Base-by-base conservation (phyloP, 441 rosid genomes). In the Capsella rubella region DNA sequence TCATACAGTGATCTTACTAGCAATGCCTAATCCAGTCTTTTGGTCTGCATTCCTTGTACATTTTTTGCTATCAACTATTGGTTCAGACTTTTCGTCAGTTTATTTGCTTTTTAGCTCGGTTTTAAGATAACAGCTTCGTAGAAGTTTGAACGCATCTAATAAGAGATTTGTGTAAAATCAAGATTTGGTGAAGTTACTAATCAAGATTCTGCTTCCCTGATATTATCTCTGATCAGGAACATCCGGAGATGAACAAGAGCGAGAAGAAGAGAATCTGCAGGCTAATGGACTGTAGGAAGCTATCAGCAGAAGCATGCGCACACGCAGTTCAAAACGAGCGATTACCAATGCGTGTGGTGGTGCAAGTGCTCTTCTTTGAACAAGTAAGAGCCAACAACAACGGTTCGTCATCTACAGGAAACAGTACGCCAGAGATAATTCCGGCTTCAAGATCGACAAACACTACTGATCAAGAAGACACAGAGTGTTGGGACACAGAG, bases 331-430 rank as follows among this genome's bases (percentile, higher is more conserved):
- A 87, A 75, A 87, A 87, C 60, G 91, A 89, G 80, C 63, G 91
- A n/a, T 86, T 89, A 53, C 90, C 93, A 0, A 69, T 89, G 75
- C 86, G 93, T 1, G 88, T 89, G 3, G 89, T 89, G 16, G 91
- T 89, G 57, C 93, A 89, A 69, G 87, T 87, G 27, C 93, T 89
- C 73, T 89, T 87, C 87, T 89, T 89, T 28, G 93, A 89, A 76
- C 93, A 85, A 66, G 79, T 84, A 43, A 77, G 87, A 77, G 90
- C 89, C 71, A 78, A 76, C 68, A 76, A 42, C 80, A 76, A 73
- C 50, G 74, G 74, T 15, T 73, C 93, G 3, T 49, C 87, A 42
- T 76, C 86, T 0, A 81, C 87, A 0, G 88, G 85, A 5, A 82
- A 63, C 80, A 81, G 81, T 80, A 87, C 92, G 0, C 87, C 91